Evolutionary conservation across 139 green algal species (phyloP).

Genomic region (Chlamydomonas eustigma): DNA sequence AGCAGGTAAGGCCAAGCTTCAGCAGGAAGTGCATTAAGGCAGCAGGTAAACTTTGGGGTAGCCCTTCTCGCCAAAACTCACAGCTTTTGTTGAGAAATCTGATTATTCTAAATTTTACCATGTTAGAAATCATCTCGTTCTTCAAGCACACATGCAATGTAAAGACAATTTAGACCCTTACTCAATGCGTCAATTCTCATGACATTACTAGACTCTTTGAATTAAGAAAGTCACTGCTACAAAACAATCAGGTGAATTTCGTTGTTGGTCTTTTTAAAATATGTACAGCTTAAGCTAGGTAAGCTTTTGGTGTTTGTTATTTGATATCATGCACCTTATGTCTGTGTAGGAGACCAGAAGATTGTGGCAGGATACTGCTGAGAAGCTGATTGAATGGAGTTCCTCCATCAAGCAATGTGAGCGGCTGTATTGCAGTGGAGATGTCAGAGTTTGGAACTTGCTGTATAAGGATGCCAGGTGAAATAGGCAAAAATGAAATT

Average conservation of each 20-base stretch:
- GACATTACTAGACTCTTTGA: not conserved
- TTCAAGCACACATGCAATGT: too few relatives aligned
- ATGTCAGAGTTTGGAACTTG: not conserved
- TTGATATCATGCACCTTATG: too few relatives aligned
- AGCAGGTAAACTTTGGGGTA: too few relatives aligned
- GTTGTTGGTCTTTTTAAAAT: not conserved
- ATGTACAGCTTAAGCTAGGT: not conserved
- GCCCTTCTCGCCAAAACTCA: too few relatives aligned
- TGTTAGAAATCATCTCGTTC: too few relatives aligned
- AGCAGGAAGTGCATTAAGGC: too few relatives aligned
- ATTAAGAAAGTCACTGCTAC: not conserved
- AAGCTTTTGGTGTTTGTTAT: not conserved
- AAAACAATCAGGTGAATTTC: not conserved
- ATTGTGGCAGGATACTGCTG: not conserved
- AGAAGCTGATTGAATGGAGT: not conserved
- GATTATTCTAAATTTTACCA: too few relatives aligned
- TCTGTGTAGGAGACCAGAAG: not conserved
- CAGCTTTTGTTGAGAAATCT: too few relatives aligned
- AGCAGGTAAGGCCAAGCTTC: too few relatives aligned
- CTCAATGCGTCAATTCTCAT: not conserved
- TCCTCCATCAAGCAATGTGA: not conserved
- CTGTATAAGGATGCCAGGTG: conserved; percentile 1
- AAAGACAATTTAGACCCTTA: too few relatives aligned
- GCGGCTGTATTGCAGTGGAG: not conserved
- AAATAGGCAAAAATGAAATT: too few relatives aligned